Conservation (phyloP, 768 basidiomycete species). For the Lyophyllum shimeji region DNA sequence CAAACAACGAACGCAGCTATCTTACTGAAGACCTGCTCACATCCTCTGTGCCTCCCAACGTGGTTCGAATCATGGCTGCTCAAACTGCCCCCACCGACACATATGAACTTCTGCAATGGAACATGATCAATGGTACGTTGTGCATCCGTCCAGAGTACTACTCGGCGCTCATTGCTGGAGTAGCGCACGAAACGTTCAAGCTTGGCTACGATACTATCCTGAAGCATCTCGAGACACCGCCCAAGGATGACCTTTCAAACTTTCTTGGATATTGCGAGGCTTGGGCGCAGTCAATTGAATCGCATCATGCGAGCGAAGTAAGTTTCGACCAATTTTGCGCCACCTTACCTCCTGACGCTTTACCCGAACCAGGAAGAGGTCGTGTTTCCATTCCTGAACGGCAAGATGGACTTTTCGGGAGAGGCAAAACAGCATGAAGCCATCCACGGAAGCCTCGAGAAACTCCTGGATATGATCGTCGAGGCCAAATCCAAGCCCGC, state of each 20-base stretch:
- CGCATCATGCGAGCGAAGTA: conserved; percentile 36
- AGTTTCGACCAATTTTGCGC: neutral
- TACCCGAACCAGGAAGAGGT: conserved; percentile 24
- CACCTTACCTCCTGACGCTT: neutral
- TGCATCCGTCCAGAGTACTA: neutral
- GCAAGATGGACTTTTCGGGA: conserved; percentile 35
- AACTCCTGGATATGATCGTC: conserved; percentile 23
- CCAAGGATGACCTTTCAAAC: conserved; percentile 33
- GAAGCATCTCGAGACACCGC: conserved; percentile 32
- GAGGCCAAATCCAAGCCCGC: conserved; percentile 23
- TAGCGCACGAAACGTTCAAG: conserved; percentile 37
- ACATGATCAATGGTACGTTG: conserved; percentile 15
- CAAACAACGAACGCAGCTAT: neutral
- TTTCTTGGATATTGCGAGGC: conserved; percentile 40
- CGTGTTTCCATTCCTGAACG: conserved; percentile 35
- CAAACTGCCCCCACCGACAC: conserved; percentile 19
- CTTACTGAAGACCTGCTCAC: neutral
- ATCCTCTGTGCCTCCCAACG: neutral
- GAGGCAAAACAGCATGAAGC: conserved; percentile 35
- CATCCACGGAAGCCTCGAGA: conserved; percentile 29
- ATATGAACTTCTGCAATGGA: conserved; percentile 17
- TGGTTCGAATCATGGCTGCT: conserved; percentile 8
- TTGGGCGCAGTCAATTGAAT: conserved; percentile 32
- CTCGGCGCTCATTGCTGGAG: neutral
- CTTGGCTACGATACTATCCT: conserved; percentile 34